phyloP scores from a whole-genome alignment of 2,329 filamentous ascomycete genomes.

The Clonostachys solani region DNA sequence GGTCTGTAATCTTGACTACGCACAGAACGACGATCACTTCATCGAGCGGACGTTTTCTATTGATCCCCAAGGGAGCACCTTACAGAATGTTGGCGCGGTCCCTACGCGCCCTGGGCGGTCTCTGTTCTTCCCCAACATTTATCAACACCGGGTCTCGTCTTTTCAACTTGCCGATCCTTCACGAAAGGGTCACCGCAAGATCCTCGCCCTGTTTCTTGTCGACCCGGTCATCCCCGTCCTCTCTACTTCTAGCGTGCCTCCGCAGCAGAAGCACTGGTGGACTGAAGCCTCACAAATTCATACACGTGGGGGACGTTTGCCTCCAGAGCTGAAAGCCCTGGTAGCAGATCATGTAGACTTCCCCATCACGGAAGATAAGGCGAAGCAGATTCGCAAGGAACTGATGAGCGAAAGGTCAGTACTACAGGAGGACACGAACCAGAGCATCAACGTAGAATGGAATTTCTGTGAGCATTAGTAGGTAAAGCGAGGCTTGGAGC shows the following conservation, averaged over 20 bases:
- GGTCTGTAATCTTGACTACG: constrained; percentile 12
- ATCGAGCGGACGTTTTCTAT: constrained; percentile 29
- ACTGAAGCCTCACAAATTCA: background rate
- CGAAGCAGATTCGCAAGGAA: constrained; percentile 13
- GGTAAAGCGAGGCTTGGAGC: too few relatives aligned
- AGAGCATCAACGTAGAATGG: too few relatives aligned
- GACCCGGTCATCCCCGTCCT: constrained; percentile 45
- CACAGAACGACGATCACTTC: constrained; percentile 22
- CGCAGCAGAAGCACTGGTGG: constrained; percentile 36
- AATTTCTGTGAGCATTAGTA: too few relatives aligned
- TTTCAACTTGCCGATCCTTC: constrained; percentile 48
- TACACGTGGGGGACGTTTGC: constrained; percentile 3
- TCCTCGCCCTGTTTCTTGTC: constrained; percentile 57
- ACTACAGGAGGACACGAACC: background rate
- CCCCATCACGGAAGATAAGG: constrained; percentile 11
- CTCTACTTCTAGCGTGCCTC: constrained; percentile 36
- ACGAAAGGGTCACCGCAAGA: constrained; percentile 51
- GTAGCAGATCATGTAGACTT: constrained; percentile 12
- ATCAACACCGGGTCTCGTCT: constrained; percentile 45
- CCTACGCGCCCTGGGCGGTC: constrained; percentile 40
- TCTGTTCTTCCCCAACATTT: constrained; percentile 50
- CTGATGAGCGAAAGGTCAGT: constrained; percentile 17
- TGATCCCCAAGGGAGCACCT: constrained; percentile 3
- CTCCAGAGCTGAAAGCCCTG: constrained; percentile 11
- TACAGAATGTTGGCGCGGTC: constrained; percentile 40